Evolutionary conservation across 176 grass and related monocot genomes (phyloP).

Genomic region (Aechmea fasciata): DNA sequence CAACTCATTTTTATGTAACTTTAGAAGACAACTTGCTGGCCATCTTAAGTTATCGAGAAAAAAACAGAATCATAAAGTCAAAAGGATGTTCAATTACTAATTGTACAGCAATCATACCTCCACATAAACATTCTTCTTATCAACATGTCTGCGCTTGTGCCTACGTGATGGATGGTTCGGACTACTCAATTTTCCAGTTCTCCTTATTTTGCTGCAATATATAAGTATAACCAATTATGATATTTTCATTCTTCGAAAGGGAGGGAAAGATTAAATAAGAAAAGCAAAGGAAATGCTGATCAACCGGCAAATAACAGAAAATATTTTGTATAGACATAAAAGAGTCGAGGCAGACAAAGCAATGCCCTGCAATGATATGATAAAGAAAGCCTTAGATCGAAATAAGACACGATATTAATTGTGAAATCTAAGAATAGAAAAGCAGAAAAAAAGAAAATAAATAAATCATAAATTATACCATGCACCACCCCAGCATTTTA

Average conservation of each 20-base stretch:
- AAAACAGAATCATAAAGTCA: neutral
- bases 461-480: conserved; percentile 17
- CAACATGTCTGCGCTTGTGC: conserved; percentile 9
- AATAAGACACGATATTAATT: neutral
- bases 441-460: neutral
- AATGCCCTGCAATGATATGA: conserved; percentile 16
- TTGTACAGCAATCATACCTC: neutral
- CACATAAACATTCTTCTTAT: conserved; percentile 1
- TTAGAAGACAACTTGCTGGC: neutral
- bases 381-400: neutral
- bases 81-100: neutral
- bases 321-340: conserved; percentile 14
- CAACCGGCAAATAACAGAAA: conserved; percentile 6
- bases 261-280: conserved; percentile 9
- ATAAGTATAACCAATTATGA: neutral
- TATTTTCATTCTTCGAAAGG: neutral
- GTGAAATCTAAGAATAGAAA: neutral
- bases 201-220: conserved; percentile 12
- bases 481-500: conserved; percentile 15
- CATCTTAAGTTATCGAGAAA: neutral
- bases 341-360: conserved; percentile 15
- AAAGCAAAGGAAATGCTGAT: neutral
- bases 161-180: conserved; percentile 2
- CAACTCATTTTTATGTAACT: too few relatives aligned
- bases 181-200: neutral